Percentiles rank a stretch among this genome's conserved stretches.
phyloP scores from a whole-genome alignment of 257 asterid genomes.

The Capsicum pubescens region DNA sequence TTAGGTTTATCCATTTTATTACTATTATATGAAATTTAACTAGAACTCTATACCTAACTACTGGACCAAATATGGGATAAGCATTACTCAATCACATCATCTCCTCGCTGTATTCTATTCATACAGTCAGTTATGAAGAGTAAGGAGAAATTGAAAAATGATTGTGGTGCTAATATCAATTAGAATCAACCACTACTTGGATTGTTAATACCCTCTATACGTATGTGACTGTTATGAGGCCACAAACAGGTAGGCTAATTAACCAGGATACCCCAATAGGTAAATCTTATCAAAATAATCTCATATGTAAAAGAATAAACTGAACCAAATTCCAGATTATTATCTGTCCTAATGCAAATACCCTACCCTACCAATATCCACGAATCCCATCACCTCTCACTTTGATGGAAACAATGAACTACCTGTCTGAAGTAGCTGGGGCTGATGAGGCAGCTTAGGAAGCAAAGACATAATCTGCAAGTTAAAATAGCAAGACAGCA shows the following conservation, averaged over 20 bases:
- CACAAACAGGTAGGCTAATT: not conserved
- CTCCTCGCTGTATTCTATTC: not conserved
- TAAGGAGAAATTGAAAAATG: not conserved
- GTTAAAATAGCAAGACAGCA: conserved; percentile 29
- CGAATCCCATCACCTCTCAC: not conserved
- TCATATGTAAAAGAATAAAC: not conserved
- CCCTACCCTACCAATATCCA: not conserved
- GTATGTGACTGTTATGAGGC: not conserved
- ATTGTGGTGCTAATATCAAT: conserved; percentile 15
- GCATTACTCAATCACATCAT: not conserved
- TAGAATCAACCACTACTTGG: conserved; percentile 18
- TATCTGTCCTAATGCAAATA: not conserved
- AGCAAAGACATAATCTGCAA: conserved; percentile 85
- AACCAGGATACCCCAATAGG: not conserved
- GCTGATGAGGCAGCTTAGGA: conserved; percentile 89
- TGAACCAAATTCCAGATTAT: not conserved
- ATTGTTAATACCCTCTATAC: not conserved
- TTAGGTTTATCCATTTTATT: conserved; percentile 5
- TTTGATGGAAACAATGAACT: conserved; percentile 29
- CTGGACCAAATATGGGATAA: not conserved
- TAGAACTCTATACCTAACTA: not conserved
- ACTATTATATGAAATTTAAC: not conserved
- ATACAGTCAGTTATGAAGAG: not conserved
- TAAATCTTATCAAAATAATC: not conserved
- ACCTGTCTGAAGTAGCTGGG: conserved; percentile 98